phyloP scores from a whole-genome alignment of 345 rosid genomes.

The Citrus sinensis region DVS_A1.0 CM039162.1:30499501-30500000 shows the following conservation, averaged over 20 bases:
- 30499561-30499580: conserved; percentile 22
- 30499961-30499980: not conserved
- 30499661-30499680: conserved; percentile 37
- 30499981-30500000: too few species aligned
- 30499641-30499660: conserved; percentile 39
- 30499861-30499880: not conserved
- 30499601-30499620: conserved; percentile 35
- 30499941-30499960: not conserved
- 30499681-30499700: conserved; percentile 27
- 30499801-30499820: not conserved
- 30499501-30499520: not conserved
- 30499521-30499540: conserved; percentile 32
- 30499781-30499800: not conserved
- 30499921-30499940: not conserved
- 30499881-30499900: not conserved
- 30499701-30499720: conserved; percentile 6
- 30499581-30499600: conserved; percentile 28
- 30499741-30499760: conserved; percentile 1
- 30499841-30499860: not conserved
- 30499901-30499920: not conserved
- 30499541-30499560: conserved; percentile 28
- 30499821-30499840: conserved; percentile 1
- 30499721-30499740: conserved; percentile 9
- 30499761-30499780: conserved; percentile 18
- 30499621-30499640: conserved; percentile 42